Base-by-base conservation (phyloP, 495 filamentous ascomycete genomes). In the Daldinia loculata region DNA sequence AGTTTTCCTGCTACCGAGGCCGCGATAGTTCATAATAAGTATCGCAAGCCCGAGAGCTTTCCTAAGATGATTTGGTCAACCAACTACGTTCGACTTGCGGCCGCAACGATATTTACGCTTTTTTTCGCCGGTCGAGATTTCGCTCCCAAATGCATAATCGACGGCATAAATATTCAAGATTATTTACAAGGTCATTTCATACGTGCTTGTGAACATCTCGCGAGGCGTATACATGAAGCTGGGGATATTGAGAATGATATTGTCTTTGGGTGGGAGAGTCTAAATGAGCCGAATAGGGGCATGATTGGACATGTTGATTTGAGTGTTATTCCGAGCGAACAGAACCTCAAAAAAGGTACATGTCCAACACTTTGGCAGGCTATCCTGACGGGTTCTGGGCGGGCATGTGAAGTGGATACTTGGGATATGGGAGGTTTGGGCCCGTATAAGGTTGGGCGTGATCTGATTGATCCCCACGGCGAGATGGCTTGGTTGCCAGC, bases 11-110 rank as follows among this genome's bases (percentile, higher is more conserved):
- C 88, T 26, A 99, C 95, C 15, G 92, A 97, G 79, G 96, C 94
- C 3, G 93, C 96, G 22, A 84, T 97, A 48, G 95, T 99, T 26
- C 95, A 99, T 50, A 99, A 98, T 74, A 95, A 91, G 0, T 97
- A 91, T 73, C 90, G 93, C n/a, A 85, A 97, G 38, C 93, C 94
- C 17, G 89, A 88, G 4, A 85, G 89, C 3, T 99, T 95, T 75
- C 96, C 95, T 3, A 98, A 98, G 80, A 99, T 99, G 95, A 93
- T 97, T 22, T 99, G 95, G 95, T 93, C 94, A 52, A 99, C 95
- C 24, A 98, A 99, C 74, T 99, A 99, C 74, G 91, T 88, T 52
- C 89, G 96, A 43, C 83, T 97, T 27, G 93, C 90, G 6, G 93
- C 92, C 58, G 92, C 93, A 69, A 92, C 92, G 50, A 94, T 98